These are phyloP conservation scores for Ampelomyces quisqualis DNA, from an alignment of 2,329 filamentous ascomycete genomes.

Conservation along the genomic window DNA sequence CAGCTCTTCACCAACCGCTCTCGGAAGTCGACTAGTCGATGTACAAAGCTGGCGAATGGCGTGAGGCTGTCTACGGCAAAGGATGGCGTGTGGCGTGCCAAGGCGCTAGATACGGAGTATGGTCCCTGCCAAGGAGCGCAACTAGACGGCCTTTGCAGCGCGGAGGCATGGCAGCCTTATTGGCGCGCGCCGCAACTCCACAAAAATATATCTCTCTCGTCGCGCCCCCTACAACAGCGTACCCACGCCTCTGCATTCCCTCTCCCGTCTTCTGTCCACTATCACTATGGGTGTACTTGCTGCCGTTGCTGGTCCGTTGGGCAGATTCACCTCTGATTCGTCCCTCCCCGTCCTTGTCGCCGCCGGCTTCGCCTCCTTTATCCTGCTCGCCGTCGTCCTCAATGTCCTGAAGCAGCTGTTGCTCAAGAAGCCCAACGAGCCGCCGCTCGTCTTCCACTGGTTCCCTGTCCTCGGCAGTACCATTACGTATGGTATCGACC, in stretches of 20 bases:
- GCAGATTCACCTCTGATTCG: constrained; percentile 45
- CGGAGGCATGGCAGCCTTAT: constrained; percentile 12
- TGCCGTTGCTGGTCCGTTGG: constrained; percentile 51
- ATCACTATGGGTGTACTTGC: constrained; percentile 55
- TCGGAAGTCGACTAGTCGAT: neutral
- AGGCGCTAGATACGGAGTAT: constrained; percentile 10
- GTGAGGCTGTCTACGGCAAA: constrained; percentile 17
- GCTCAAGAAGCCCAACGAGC: constrained; percentile 72
- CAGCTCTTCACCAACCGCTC: neutral
- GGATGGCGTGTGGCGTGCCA: constrained; percentile 17
- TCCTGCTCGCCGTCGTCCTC: constrained; percentile 63
- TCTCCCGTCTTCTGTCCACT: constrained; percentile 9
- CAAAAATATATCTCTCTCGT: constrained; percentile 28
- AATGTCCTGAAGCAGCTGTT: constrained; percentile 81
- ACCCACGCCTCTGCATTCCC: constrained; percentile 13
- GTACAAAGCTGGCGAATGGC: constrained; percentile 18
- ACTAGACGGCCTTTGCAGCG: constrained; percentile 20
- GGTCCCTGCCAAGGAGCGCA: constrained; percentile 24
- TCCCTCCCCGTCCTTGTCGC: constrained; percentile 49
- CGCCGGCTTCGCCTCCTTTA: constrained; percentile 50
- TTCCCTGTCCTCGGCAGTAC: constrained; percentile 82
- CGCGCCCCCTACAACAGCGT: constrained; percentile 15
- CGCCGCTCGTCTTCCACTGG: constrained; percentile 65
- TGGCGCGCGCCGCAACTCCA: constrained; percentile 20
- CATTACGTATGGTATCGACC: constrained; percentile 91